These are phyloP conservation scores for Backusella sp. DNA, from an alignment of 192 early-diverging fungal genomes.

Conservation along the genomic window DNA sequence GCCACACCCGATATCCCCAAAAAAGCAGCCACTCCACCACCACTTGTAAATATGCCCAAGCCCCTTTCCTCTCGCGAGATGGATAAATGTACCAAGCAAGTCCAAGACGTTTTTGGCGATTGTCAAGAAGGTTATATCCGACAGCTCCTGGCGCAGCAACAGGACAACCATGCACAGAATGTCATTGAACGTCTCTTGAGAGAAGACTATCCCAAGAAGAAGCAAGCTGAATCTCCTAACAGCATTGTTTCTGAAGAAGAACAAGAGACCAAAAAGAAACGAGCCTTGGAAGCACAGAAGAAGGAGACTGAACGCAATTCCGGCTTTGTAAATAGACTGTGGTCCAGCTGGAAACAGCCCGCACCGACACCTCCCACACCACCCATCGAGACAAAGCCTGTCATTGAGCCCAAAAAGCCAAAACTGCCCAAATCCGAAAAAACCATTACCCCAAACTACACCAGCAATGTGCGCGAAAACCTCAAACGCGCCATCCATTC, in stretches of 20 bases:
- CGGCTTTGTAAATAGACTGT: slow-evolving; percentile 14
- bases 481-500: slow-evolving; percentile 33
- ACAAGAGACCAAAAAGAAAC: background rate
- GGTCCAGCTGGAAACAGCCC: slow-evolving; percentile 12
- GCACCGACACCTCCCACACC: background rate
- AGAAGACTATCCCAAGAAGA: slow-evolving; percentile 49
- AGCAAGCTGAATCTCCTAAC: background rate
- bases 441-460: slow-evolving; percentile 35
- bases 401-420: background rate
- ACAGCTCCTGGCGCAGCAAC: slow-evolving; percentile 48
- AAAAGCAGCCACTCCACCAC: slow-evolving; percentile 9
- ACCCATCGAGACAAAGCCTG: background rate
- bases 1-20: slow-evolving; percentile 15
- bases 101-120: slow-evolving; percentile 65
- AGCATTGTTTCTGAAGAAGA: background rate
- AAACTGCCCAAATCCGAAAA: slow-evolving; percentile 18
- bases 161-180: slow-evolving; percentile 46
- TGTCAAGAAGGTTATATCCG: slow-evolving; percentile 58
- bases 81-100: slow-evolving; percentile 33
- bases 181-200: slow-evolving; percentile 63
- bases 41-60: slow-evolving; percentile 20
- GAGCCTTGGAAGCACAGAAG: background rate
- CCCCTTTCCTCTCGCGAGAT: slow-evolving; percentile 12
- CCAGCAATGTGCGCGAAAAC: slow-evolving; percentile 25
- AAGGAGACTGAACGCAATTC: background rate